Percentiles rank a stretch among this genome's conserved stretches.
phyloP scores from a whole-genome alignment of 306 rosid species.

The Benincasa hispida region DNA sequence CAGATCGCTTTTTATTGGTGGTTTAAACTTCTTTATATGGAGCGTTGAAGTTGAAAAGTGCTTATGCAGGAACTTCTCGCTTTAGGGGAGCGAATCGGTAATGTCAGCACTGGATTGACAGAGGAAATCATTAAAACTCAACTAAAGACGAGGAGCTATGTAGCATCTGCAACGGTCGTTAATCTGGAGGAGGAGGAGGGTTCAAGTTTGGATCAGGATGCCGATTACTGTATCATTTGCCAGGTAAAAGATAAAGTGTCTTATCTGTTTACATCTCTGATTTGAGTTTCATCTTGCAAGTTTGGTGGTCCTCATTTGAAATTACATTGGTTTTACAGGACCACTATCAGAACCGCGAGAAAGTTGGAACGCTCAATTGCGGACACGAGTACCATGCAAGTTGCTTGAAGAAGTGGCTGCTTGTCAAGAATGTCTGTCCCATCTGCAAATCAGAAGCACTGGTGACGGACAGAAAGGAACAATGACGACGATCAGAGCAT shows the following conservation, averaged over 20 bases:
- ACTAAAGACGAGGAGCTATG: slow-evolving; percentile 38
- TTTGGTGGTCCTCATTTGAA: background rate
- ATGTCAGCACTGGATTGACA: slow-evolving; percentile 70
- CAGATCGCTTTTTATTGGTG: background rate
- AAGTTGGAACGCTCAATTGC: slow-evolving; percentile 60
- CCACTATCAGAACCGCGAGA: slow-evolving; percentile 51
- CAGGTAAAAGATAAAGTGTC: slow-evolving; percentile 62
- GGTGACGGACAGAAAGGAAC: background rate
- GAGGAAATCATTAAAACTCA: slow-evolving; percentile 45
- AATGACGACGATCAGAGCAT: background rate
- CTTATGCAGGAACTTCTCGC: slow-evolving; percentile 84
- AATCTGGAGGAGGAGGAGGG: slow-evolving; percentile 43
- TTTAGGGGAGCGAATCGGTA: slow-evolving; percentile 86
- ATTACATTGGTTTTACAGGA: slow-evolving; percentile 35
- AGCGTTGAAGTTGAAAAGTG: background rate
- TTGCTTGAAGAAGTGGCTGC: slow-evolving; percentile 79
- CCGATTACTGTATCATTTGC: slow-evolving; percentile 71
- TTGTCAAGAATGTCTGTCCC: slow-evolving; percentile 81
- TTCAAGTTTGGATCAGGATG: slow-evolving; percentile 40
- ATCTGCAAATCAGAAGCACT: slow-evolving; percentile 93
- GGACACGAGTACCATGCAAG: slow-evolving; percentile 82
- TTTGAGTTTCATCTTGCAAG: background rate
- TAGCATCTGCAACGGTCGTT: slow-evolving; percentile 14
- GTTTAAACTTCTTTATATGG: background rate
- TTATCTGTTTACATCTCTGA: background rate